Percentiles rank a stretch among this genome's conserved stretches.
These are phyloP conservation scores for Erucastrum elatum DNA, from an alignment of 345 rosid genomes.

Conservation along the genomic window DNA sequence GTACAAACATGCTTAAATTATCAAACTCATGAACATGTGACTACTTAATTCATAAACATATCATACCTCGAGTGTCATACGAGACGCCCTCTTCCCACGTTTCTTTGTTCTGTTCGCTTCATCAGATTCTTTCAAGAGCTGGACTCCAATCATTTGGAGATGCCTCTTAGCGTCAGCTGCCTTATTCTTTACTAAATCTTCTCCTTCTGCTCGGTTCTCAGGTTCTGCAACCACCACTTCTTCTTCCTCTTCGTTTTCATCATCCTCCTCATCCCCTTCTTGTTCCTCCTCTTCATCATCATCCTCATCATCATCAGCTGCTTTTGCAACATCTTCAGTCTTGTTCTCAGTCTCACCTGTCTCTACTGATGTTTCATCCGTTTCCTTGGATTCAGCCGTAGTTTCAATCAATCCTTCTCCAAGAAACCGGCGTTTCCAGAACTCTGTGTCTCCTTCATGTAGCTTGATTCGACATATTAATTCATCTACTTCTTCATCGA, in stretches of 20 bases:
- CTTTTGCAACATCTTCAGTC: slow-evolving; percentile 56
- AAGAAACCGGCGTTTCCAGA: slow-evolving; percentile 92
- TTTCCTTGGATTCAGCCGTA: slow-evolving; percentile 51
- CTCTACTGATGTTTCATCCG: slow-evolving; percentile 46
- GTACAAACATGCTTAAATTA: slow-evolving; percentile 7
- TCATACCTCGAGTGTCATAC: slow-evolving; percentile 63
- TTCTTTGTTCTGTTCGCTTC: slow-evolving; percentile 58
- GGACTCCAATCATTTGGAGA: slow-evolving; percentile 94
- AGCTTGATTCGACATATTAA: slow-evolving; percentile 79
- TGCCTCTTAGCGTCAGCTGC: slow-evolving; percentile 79
- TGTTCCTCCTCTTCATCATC: slow-evolving; percentile 45
- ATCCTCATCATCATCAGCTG: slow-evolving; percentile 50
- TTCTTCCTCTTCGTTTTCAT: slow-evolving; percentile 55
- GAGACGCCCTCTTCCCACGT: slow-evolving; percentile 61
- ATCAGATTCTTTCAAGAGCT: slow-evolving; percentile 80
- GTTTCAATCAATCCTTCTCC: slow-evolving; percentile 69
- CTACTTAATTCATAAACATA: slow-evolving; percentile 8
- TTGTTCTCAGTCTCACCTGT: slow-evolving; percentile 56
- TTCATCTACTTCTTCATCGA: slow-evolving; percentile 84
- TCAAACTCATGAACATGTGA: slow-evolving; percentile 5
- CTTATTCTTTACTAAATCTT: slow-evolving; percentile 66
- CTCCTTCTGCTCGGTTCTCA: slow-evolving; percentile 58
- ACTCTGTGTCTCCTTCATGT: slow-evolving; percentile 94
- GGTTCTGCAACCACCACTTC: slow-evolving; percentile 66
- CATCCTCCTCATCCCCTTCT: slow-evolving; percentile 63